phyloP scores from a whole-genome alignment of 2,329 filamentous ascomycete genomes.

The Epichloe bromicola region DNA sequence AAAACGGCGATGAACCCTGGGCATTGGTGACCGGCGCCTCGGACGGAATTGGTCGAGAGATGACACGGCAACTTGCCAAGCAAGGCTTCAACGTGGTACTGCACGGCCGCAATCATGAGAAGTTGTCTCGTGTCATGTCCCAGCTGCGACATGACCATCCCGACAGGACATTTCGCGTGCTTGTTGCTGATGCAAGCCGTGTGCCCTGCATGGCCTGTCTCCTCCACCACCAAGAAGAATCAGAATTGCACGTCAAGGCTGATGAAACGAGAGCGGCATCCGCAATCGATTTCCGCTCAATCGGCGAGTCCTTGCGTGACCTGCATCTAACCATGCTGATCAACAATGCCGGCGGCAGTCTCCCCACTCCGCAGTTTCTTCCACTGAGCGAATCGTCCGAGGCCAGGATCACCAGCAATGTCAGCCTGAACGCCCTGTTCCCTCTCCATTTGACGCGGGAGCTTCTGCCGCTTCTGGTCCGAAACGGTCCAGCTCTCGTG shows the following conservation, averaged over 20 bases:
- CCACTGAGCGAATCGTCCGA: slow-evolving; percentile 22
- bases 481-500: slow-evolving; percentile 30
- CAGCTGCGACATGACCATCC: slow-evolving; percentile 29
- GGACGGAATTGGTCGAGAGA: slow-evolving; percentile 39
- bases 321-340: slow-evolving; percentile 38
- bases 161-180: slow-evolving; percentile 20
- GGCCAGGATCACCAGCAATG: slow-evolving; percentile 23
- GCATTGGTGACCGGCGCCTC: slow-evolving; percentile 39
- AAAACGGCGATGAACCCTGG: neutral
- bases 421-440: slow-evolving; percentile 37
- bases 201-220: slow-evolving; percentile 2
- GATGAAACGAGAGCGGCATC: neutral
- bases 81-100: slow-evolving; percentile 43
- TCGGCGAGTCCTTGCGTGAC: slow-evolving; percentile 10
- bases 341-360: slow-evolving; percentile 33
- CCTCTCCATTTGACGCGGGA: slow-evolving; percentile 32
- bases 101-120: slow-evolving; percentile 39
- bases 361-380: slow-evolving; percentile 17
- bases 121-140: slow-evolving; percentile 29
- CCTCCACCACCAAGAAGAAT: slow-evolving; percentile 2
- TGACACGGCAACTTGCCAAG: slow-evolving; percentile 36
- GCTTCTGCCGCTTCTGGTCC: slow-evolving; percentile 27
- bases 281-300: neutral
- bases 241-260: slow-evolving; percentile 9
- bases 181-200: slow-evolving; percentile 29